These are phyloP conservation scores for Cylindrotheca fusiformis DNA, from an alignment of 108 stramenopile species.

Conservation along the genomic window DNA sequence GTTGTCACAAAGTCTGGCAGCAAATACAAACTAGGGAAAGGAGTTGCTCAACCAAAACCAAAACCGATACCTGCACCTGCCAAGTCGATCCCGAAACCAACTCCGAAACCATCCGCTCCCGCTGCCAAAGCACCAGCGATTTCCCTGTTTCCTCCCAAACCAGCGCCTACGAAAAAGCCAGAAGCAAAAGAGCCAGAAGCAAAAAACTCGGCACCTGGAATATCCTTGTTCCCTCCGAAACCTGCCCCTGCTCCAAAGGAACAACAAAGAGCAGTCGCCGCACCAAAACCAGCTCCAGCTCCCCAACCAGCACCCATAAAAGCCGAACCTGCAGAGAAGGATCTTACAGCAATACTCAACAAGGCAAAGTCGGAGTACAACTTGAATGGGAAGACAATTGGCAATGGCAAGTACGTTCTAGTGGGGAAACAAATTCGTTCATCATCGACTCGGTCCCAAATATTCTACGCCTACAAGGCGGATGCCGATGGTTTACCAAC, in stretches of 20 bases:
- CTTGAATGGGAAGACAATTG: slow-evolving; percentile 54
- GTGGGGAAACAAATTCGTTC: slow-evolving; percentile 39
- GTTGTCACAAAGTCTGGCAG: slow-evolving; percentile 18
- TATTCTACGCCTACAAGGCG: slow-evolving; percentile 33
- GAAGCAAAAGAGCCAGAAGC: neutral
- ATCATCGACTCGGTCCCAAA: slow-evolving; percentile 42
- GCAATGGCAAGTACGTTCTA: slow-evolving; percentile 37
- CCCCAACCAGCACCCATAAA: neutral
- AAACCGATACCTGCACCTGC: neutral
- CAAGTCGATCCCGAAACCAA: neutral
- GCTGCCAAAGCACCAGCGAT: neutral
- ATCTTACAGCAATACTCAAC: neutral
- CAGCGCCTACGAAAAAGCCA: neutral
- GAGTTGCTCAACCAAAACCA: no score
- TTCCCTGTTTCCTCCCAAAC: neutral
- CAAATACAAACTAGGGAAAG: slow-evolving; percentile 17
- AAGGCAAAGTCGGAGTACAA: slow-evolving; percentile 23
- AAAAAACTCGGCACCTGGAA: neutral
- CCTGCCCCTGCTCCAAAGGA: neutral
- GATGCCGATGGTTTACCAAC: slow-evolving; percentile 34
- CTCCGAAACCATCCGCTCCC: neutral
- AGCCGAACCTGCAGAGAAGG: neutral
- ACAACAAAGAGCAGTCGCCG: slow-evolving; percentile 2
- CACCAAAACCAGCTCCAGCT: neutral
- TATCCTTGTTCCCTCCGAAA: neutral